phyloP scores from a whole-genome alignment of 2,329 filamentous ascomycete genomes.

The Ciborinia camelliae region DNA sequence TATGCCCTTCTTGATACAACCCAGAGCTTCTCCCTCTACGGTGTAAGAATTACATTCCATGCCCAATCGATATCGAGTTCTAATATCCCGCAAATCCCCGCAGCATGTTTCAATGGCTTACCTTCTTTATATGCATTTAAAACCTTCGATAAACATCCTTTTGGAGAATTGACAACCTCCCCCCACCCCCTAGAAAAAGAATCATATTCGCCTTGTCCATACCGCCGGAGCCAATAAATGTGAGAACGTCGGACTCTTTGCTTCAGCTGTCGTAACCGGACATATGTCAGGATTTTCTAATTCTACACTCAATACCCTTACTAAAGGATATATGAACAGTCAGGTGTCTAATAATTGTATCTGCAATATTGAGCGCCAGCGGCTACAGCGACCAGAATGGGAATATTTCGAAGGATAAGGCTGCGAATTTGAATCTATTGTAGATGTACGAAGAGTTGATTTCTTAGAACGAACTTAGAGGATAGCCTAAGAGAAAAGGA shows the following conservation, averaged over 20 bases:
- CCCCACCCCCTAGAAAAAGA: conserved; percentile 32
- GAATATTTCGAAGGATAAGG: conserved; percentile 23
- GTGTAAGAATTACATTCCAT: background rate
- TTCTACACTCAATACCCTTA: conserved; percentile 26
- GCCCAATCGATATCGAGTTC: background rate
- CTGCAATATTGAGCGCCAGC: conserved; percentile 26
- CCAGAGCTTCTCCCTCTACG: conserved; percentile 2
- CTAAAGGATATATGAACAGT: conserved; percentile 26
- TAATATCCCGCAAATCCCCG: background rate
- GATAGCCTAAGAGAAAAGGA: too few species aligned
- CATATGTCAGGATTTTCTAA: conserved; percentile 37
- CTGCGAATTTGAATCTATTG: conserved; percentile 6
- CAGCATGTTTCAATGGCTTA: conserved; percentile 1
- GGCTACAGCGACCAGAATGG: conserved; percentile 23
- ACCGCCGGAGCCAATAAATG: conserved; percentile 40
- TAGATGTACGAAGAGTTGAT: background rate
- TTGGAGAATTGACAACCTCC: background rate
- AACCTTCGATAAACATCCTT: conserved; percentile 1
- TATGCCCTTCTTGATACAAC: background rate
- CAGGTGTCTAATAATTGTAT: conserved; percentile 28
- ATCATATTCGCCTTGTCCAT: conserved; percentile 39
- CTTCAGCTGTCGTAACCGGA: conserved; percentile 40
- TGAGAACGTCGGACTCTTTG: conserved; percentile 42
- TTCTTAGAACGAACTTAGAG: too few species aligned
- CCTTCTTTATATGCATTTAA: background rate